These are phyloP conservation scores for Sporothrix euskadiensis DNA, from an alignment of 2,329 filamentous ascomycete species.

Conservation along the genomic window DNA sequence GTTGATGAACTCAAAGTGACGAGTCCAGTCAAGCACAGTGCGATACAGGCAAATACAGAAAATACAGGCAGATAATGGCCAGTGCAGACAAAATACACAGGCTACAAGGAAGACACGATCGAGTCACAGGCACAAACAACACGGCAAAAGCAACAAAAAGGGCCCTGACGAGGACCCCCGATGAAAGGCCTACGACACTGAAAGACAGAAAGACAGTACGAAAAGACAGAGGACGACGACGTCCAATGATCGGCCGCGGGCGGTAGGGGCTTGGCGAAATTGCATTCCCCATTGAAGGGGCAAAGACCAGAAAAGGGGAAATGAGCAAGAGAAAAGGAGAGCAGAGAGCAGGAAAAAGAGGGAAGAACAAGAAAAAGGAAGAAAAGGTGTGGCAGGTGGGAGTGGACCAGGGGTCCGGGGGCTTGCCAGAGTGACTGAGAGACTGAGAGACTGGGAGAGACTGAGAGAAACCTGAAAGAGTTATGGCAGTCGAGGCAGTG, in stretches of 20 bases:
- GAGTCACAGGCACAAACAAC: not conserved
- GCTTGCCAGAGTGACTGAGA: not conserved
- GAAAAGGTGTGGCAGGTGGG: conserved; percentile 10
- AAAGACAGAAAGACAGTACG: not conserved
- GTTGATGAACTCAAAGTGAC: no score
- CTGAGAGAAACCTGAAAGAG: no score
- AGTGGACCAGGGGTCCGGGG: conserved; percentile 3
- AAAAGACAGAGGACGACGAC: not conserved
- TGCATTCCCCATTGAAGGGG: conserved; percentile 32
- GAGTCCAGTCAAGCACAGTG: not conserved
- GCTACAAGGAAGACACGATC: not conserved
- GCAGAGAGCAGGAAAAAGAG: not conserved
- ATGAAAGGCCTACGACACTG: not conserved
- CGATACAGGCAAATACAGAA: not conserved
- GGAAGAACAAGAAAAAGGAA: not conserved
- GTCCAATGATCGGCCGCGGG: not conserved
- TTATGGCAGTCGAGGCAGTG: not conserved
- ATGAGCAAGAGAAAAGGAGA: conserved; percentile 22
- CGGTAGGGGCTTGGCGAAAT: conserved; percentile 34
- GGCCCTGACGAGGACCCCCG: no score
- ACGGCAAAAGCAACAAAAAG: not conserved
- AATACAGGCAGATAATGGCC: not conserved
- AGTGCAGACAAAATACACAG: not conserved
- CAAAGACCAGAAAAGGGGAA: conserved; percentile 30
- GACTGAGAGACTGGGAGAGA: no score